Base-by-base conservation (phyloP, 805 yeast species). In the Nakazawaea holstii region DNA sequence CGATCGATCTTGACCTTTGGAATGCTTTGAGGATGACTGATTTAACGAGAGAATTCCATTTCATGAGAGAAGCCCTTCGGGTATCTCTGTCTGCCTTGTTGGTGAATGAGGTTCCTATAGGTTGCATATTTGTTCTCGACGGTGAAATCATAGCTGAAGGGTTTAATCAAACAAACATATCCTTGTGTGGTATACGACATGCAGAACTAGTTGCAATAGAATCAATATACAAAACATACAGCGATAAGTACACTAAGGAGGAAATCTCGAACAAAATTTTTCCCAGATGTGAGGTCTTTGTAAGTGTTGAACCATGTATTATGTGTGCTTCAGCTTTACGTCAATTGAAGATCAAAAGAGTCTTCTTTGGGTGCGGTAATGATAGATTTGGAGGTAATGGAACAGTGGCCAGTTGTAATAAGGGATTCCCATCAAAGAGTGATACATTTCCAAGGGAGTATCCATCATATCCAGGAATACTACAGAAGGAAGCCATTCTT, bases 371-470 rank as follows among this genome's bases (percentile, higher is more conserved):
- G 0, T 91, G 97, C 59, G 94, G 89, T 0, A 94, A 94, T 61
- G 98, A 92, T 52, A 67, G 98, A 40, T 94, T 94, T 67, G 99
- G 99, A 0, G 98, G 99, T 0, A 91, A 91, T 62, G 98, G 98
- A 0, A 83, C 95, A 0, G 94, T 92, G 1, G 41, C 31, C 17
- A 43, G 26, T 20, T 48, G 46, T 26, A 38, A 48, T 35, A 39
- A 11, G 27, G 38, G 39, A 11, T 64, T 89, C 28, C 66, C 72
- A 9, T 73, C 88, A 1, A 77, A 83, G 54, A 39, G 49, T 13
- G 45, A 54, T 4, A 52, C 52, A 2, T 54, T 52, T 49, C 49
- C 67, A 44, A 47, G 64, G 48, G 24, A 59, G 51, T 87, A 86
- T 59, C 53, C 58, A 1, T 79, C 85, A 2, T 76, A 76, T 43